Evolutionary conservation across 2,329 filamentous ascomycete genomes (phyloP), one percentile per base, ranked within the genome.

Genomic region (Periconia sp.): DNA sequence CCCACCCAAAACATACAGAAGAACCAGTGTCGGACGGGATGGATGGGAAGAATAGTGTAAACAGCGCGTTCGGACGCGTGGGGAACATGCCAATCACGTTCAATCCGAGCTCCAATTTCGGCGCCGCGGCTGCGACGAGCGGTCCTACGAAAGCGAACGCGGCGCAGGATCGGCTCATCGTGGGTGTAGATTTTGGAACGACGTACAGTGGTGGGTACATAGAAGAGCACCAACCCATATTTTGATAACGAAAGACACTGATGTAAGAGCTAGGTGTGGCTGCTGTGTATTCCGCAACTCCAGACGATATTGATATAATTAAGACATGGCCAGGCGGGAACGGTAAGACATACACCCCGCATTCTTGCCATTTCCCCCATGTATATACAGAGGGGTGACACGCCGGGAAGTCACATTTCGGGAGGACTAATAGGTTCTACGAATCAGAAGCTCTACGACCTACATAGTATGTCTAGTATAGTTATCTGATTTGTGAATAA

Each of bases 161-260:
- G n/a, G 56, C 59, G n/a, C 63, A 68, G 47, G 88, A 91, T 67
- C 81, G 86, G 50, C 74, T 91, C 60, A 89, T 92, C 62, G 88
- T 92, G 33, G 90, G 89, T 8, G 85, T 92, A 8, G 90, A 92
- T 70, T 92, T 92, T 76, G 90, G 90, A 14, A 92, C 90, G n/a
- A 92, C 89, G 1, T 92, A 90, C 68, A 90, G 86, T 42, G 89
- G 88, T 85, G 53, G 45, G 64, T 61, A 37, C 27, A 18, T 40
- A 20, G 19, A 42, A n/a, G 19, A 31, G 6, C 33, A 37, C 15
- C 15, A 37, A 37, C 20, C 27, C 30, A 20, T 14, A 17, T 14
- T 31, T 35, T 15, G 17, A 11, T 17, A 23, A 46, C 20, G 17
- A 42, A 50, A 41, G 15, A 42, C 47, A 45, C 59, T 68, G 47